Percentiles rank a stretch among this genome's conserved stretches.
These are phyloP conservation scores for Trametes cinnabarina DNA, from an alignment of 768 basidiomycete genomes.

Conservation along the genomic window DNA sequence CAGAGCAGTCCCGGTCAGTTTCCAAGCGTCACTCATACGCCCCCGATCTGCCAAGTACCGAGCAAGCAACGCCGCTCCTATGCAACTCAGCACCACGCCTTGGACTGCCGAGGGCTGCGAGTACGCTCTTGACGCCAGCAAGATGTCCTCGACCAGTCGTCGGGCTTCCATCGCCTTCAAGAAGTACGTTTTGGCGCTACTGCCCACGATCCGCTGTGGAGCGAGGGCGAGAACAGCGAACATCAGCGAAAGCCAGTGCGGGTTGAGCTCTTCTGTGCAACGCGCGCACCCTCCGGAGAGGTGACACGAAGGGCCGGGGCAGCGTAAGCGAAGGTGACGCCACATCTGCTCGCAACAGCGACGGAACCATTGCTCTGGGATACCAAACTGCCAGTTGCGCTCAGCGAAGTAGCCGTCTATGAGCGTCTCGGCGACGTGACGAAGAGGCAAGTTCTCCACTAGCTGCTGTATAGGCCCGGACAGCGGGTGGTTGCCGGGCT, in stretches of 20 bases:
- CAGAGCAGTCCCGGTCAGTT: constrained; percentile 24
- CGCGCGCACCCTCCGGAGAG: constrained; percentile 24
- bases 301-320: constrained; percentile 22
- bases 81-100: constrained; percentile 45
- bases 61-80: constrained; percentile 45
- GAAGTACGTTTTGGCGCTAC: constrained; percentile 33
- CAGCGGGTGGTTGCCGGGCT: constrained; percentile 32
- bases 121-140: constrained; percentile 22
- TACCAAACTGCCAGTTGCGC: constrained; percentile 50
- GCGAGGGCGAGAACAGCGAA: constrained; percentile 48
- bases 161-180: constrained; percentile 45
- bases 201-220: constrained; percentile 26
- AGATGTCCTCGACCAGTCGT: constrained; percentile 44
- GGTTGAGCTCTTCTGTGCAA: constrained; percentile 40
- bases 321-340: constrained; percentile 35
- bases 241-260: constrained; percentile 50
- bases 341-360: constrained; percentile 46
- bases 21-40: constrained; percentile 42
- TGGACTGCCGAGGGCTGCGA: constrained; percentile 24
- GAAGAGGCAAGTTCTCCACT: constrained; percentile 28
- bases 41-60: constrained; percentile 47
- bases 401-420: constrained; percentile 40
- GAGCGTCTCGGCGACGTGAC: constrained; percentile 14
- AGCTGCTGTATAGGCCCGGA: constrained; percentile 34
- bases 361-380: constrained; percentile 49